A percentile compares a stretch with the other conserved stretches of the same genome.
Conservation (phyloP, 2,329 filamentous ascomycete species). For the Botryotinia narcissicola region DNA sequence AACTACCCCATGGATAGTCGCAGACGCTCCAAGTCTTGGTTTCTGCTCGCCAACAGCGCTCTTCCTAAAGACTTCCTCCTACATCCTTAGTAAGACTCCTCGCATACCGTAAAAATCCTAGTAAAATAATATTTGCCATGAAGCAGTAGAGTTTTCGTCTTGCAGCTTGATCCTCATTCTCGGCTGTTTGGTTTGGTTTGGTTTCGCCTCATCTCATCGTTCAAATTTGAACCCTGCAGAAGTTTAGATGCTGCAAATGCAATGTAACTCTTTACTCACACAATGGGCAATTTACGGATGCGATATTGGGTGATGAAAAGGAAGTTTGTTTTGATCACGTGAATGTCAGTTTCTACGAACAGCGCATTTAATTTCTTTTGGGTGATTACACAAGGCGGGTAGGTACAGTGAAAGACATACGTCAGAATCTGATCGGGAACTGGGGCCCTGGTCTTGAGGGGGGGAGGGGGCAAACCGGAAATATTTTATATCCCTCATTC, state of each 20-base stretch:
- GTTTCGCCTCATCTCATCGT: slow-evolving; percentile 14
- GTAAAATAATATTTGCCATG: not conserved
- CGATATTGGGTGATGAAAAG: not conserved
- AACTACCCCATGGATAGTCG: slow-evolving; percentile 9
- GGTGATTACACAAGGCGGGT: slow-evolving; percentile 3
- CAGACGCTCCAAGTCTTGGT: not conserved
- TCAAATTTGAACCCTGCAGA: not conserved
- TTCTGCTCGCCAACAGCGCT: slow-evolving; percentile 4
- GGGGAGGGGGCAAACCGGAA: not conserved
- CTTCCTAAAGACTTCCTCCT: not conserved
- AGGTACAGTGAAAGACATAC: slow-evolving; percentile 5
- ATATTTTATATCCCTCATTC: slow-evolving; percentile 19
- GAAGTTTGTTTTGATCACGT: not conserved
- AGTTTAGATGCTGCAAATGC: not conserved
- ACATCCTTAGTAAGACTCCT: not conserved
- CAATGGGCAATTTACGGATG: slow-evolving; percentile 3
- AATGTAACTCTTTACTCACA: slow-evolving; percentile 8
- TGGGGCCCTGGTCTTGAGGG: not conserved
- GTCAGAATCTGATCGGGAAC: not conserved
- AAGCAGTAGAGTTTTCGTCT: slow-evolving; percentile 1
- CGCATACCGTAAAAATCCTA: slow-evolving; percentile 4
- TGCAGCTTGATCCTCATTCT: slow-evolving; percentile 2
- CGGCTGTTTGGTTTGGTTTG: not conserved
- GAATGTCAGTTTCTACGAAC: not conserved
- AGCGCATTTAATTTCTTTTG: not conserved